Evolutionary conservation across 2,329 filamentous ascomycete species (phyloP), one percentile per base, ranked within the genome.

Genomic region (Diaporthe ilicicola): DNA sequence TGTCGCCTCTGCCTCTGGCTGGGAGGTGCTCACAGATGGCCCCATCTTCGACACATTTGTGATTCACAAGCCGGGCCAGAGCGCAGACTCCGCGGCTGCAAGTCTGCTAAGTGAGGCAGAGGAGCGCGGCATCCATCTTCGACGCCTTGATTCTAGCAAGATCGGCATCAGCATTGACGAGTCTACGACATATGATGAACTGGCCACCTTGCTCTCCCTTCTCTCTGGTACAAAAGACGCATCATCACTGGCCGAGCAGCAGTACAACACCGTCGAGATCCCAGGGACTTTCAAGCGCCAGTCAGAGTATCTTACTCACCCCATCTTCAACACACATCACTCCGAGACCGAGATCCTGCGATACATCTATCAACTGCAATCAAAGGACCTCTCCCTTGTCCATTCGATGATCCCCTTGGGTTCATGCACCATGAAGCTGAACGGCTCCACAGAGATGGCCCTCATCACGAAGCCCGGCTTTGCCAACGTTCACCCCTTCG

Each of bases 401-500:
- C 95, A 98, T 83, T 98, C 95, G 19, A 98, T 98, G 95, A 98
- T 98, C 73, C 94, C 95, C 2, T 89, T 98, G 1, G 95, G 95
- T 24, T 98, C 95, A 1, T 98, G 95, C 86, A 98, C 95, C 17
- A 98, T 98, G 95, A 98, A 98, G 86, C 90, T 98, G 67, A 98
- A 98, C 80, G 93, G 93, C 51, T 96, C 95, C 3, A 93, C 93
- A 0, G 94, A 98, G 84, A 98, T 98, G 95, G 88, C 93, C 19
- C 92, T 95, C 9, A 88, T 98, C 69, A 93, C 93, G 0, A 92
- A 91, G 82, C 90, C 91, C 0, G 89, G 91, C 62, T 94, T 95
- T 77, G 88, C 93, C 51, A 90, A 92, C 73, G 86, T 97, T 42
- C 95, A 98, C 82, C 95, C 95, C 0, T 94, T 94, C 77, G 89